Evolutionary conservation across 73 alveolate genomes (phyloP), one percentile per base, ranked within the genome.

Genomic region (Uronychia binucleata): DNA sequence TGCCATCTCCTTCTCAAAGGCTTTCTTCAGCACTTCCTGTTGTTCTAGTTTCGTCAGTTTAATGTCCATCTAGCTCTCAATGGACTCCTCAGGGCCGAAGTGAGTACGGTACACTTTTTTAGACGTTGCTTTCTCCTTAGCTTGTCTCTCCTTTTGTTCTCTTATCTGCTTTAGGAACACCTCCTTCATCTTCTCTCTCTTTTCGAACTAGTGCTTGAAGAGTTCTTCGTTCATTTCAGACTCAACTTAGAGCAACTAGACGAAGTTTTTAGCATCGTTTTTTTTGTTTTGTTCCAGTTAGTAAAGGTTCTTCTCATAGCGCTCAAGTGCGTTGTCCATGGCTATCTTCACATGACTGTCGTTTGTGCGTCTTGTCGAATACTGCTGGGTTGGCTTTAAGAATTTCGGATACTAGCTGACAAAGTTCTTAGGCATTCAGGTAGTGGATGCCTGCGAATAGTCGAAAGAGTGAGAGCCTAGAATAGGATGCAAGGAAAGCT

Each of bases 41-140:
- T 46, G 67, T 5, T 46, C 67, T 11, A 46, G 67, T 19, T 46
- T 46, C 67, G 5, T 46, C n/a, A 46, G 67, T 11, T 46, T 5
- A 46, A 46, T 46, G 67, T 46, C 67, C 0, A 78, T 31, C 14
- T 78, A 33, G 33, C 75, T 25, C 26, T 32, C 14, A 34, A 30
- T 34, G 1, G 84, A 31, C 35, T 78, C 84, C 29, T 78, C 84
- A 31, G 84, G 84, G 0, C 84, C 84, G 33, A 30, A 78, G 26
- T 78, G 32, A 14, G 84, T 78, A 0, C 84, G 13, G 57, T 26
- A 26, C 19, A 26, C 32, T 34, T 78, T 33, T 34, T 78, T 78
- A 27, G 32, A 26, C 29, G 30, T 58, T 27, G 26, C 0, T 8
- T 35, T 32, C 33, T 78, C 84, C 1, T 78, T 31, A 0, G 26